These are phyloP conservation scores for Hanseniaspora thailandica DNA, from an alignment of 805 yeast species.

Conservation along the genomic window DNA sequence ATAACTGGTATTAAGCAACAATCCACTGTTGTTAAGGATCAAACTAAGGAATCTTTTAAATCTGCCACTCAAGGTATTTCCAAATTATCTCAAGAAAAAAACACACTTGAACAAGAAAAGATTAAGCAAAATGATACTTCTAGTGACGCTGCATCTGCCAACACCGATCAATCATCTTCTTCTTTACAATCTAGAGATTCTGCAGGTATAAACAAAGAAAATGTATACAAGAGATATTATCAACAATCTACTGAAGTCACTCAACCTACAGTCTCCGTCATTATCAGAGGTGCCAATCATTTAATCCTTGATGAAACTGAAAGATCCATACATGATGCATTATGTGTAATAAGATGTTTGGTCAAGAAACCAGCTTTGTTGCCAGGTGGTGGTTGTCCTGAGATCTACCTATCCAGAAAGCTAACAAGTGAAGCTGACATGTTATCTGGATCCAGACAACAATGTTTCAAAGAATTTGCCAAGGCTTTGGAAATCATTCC, in stretches of 20 bases:
- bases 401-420: conserved; percentile 72
- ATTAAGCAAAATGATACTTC: neutral
- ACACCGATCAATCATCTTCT: neutral
- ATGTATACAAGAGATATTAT: conserved; percentile 21
- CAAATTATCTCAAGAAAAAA: conserved; percentile 14
- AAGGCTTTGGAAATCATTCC: conserved; percentile 87
- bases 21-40: conserved; percentile 25
- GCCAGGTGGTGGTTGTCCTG: conserved; percentile 99
- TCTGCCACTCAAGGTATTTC: conserved; percentile 6
- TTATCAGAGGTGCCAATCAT: conserved; percentile 89
- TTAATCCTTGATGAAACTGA: conserved; percentile 91
- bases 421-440: conserved; percentile 59
- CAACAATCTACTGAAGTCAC: conserved; percentile 8
- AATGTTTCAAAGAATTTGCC: conserved; percentile 86
- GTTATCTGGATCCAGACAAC: conserved; percentile 75
- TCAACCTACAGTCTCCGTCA: conserved; percentile 63
- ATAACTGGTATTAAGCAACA: conserved; percentile 63
- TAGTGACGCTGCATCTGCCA: neutral
- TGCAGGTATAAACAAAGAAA: neutral
- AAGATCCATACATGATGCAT: conserved; percentile 92
- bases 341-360: conserved; percentile 84
- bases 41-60: conserved; percentile 26
- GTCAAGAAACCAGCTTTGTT: conserved; percentile 81
- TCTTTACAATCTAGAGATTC: neutral
- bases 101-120: conserved; percentile 6